Conservation (phyloP, 306 rosid species). For the Gillenia trifoliata region DNA sequence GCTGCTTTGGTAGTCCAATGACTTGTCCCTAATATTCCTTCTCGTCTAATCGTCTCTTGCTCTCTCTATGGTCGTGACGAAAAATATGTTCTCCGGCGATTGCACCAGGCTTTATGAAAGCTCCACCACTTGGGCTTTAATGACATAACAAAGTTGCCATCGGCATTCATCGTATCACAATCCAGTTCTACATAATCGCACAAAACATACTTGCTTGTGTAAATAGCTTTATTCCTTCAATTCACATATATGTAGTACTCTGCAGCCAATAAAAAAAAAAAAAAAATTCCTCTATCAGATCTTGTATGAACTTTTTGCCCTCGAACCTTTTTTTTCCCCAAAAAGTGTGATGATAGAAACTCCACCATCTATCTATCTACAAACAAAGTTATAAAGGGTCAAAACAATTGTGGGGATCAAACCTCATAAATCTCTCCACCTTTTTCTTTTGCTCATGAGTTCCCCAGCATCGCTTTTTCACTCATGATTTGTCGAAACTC, state of each 20-base stretch:
- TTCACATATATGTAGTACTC: too few species aligned
- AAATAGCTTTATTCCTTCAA: not conserved
- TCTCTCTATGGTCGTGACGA: too few species aligned
- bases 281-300: not conserved
- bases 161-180: not conserved
- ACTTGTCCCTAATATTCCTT: not conserved
- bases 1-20: not conserved
- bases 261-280: too few species aligned
- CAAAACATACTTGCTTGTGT: not conserved
- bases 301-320: not conserved
- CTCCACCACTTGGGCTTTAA: too few species aligned
- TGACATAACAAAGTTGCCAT: not conserved
- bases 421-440: constrained; percentile 12
- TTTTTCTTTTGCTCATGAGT: constrained; percentile 17
- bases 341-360: constrained; percentile 13
- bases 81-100: too few species aligned
- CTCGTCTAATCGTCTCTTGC: not conserved
- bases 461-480: constrained; percentile 20
- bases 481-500: constrained; percentile 13
- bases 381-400: constrained; percentile 6
- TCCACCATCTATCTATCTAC: not conserved
- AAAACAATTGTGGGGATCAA: not conserved
- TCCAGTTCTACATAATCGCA: not conserved
- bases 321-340: not conserved
- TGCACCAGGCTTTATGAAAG: too few species aligned